phyloP scores from a whole-genome alignment of 108 stramenopile genomes.

The Conticribra weissflogii region DNA sequence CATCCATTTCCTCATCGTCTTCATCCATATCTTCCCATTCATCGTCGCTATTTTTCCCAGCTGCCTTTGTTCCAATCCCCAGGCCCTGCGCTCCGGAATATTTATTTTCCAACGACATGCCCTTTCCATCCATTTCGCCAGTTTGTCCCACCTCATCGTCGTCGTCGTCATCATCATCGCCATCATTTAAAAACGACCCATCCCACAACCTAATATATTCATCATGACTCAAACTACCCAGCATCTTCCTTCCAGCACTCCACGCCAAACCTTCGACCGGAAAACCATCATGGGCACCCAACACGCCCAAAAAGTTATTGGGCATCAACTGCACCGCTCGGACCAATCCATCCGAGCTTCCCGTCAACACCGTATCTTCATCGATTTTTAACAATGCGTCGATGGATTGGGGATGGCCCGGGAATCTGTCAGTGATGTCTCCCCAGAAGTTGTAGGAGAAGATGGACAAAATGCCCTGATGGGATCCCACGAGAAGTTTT shows the following conservation, averaged over 20 bases:
- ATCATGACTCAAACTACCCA: slow-evolving; percentile 85
- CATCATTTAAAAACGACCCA: slow-evolving; percentile 71
- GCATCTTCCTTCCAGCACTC: slow-evolving; percentile 69
- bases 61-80: slow-evolving; percentile 1
- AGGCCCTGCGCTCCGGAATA: neutral
- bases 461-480: slow-evolving; percentile 85
- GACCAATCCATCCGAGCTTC: slow-evolving; percentile 92
- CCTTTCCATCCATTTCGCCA: neutral
- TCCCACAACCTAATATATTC: slow-evolving; percentile 80
- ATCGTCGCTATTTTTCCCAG: slow-evolving; percentile 60
- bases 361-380: slow-evolving; percentile 94
- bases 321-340: slow-evolving; percentile 92
- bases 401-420: slow-evolving; percentile 90
- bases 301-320: slow-evolving; percentile 89
- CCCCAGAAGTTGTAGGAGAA: slow-evolving; percentile 93
- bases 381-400: slow-evolving; percentile 93
- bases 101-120: too few species aligned
- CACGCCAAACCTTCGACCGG: slow-evolving; percentile 88
- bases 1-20: slow-evolving; percentile 44
- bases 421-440: slow-evolving; percentile 92
- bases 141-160: slow-evolving; percentile 33
- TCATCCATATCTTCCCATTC: slow-evolving; percentile 83
- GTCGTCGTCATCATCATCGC: slow-evolving; percentile 54
- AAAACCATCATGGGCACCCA: slow-evolving; percentile 90
- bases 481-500: slow-evolving; percentile 89